A percentile compares a stretch with the other conserved stretches of the same genome.
These are phyloP conservation scores for Trichoderma semiorbis DNA, from an alignment of 2,329 filamentous ascomycete species.

Conservation along the genomic window DNA sequence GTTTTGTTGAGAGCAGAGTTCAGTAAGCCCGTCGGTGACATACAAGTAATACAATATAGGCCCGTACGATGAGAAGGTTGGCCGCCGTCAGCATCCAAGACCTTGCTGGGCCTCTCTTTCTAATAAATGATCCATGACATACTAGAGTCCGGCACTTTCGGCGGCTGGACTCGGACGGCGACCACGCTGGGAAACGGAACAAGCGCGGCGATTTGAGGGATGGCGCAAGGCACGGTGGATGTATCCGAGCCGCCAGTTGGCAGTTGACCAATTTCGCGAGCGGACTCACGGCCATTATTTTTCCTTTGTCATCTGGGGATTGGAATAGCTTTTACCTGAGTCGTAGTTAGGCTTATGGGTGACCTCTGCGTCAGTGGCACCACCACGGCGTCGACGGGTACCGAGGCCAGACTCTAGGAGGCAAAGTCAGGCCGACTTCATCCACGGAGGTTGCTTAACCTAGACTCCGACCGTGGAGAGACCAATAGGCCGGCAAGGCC, in stretches of 20 bases:
- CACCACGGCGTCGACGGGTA: slow-evolving; percentile 3
- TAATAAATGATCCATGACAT: neutral
- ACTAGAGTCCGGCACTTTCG: slow-evolving; percentile 7
- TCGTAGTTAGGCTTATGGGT: neutral
- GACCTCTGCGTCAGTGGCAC: slow-evolving; percentile 11
- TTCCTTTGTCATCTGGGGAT: neutral
- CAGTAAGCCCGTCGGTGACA: neutral
- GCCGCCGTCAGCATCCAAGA: neutral
- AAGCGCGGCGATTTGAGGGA: neutral
- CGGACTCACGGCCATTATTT: neutral
- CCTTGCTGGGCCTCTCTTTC: neutral
- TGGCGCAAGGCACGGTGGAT: slow-evolving; percentile 12
- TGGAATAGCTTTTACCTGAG: neutral
- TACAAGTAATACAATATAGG: neutral
- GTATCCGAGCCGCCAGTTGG: neutral
- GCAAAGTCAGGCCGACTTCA: neutral
- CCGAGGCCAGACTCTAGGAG: neutral
- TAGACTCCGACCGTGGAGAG: neutral
- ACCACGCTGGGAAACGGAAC: neutral
- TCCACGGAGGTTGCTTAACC: slow-evolving; percentile 2
- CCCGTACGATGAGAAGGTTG: neutral
- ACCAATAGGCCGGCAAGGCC: neutral
- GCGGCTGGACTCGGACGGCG: slow-evolving; percentile 3
- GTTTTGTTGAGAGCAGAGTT: neutral
- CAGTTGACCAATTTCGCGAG: neutral